Evolutionary conservation across 495 filamentous ascomycete genomes (phyloP).

Genomic region (Xylaria palmicola): DNA sequence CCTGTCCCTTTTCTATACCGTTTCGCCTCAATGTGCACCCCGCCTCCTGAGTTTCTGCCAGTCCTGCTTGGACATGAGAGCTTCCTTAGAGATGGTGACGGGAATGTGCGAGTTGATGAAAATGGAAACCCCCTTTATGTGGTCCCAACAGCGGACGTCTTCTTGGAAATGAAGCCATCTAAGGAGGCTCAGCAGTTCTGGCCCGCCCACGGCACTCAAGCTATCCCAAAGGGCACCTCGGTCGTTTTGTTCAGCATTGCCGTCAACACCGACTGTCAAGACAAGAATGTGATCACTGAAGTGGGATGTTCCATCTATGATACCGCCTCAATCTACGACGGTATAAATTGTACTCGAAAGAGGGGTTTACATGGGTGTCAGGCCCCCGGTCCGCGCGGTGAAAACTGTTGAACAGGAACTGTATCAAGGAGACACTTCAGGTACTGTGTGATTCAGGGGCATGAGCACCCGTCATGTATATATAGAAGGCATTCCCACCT

Average conservation of each 20-base stretch:
- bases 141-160: not conserved
- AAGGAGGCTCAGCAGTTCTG: constrained; percentile 3
- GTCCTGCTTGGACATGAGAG: constrained; percentile 2
- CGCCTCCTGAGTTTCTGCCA: not conserved
- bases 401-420: too few relatives aligned
- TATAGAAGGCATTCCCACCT: too few relatives aligned
- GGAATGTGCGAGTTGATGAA: not conserved
- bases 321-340: not conserved
- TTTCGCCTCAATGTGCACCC: not conserved
- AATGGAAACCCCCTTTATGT: not conserved
- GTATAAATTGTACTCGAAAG: not conserved
- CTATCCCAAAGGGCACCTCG: not conserved
- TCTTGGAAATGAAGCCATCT: not conserved
- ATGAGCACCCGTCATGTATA: too few relatives aligned
- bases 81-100: not conserved
- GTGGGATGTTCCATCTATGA: constrained; percentile 9
- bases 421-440: too few relatives aligned
- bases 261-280: constrained; percentile 1
- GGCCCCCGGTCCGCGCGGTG: constrained; percentile 9
- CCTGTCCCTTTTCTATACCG: too few relatives aligned
- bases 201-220: not conserved
- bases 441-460: too few relatives aligned
- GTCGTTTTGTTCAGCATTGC: constrained; percentile 1
- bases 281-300: not conserved
- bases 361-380: not conserved